Percentiles rank a stretch among this genome's conserved stretches.
phyloP scores from a whole-genome alignment of 139 green algal species.

The Tetradesmus lagerheimii region DNA sequence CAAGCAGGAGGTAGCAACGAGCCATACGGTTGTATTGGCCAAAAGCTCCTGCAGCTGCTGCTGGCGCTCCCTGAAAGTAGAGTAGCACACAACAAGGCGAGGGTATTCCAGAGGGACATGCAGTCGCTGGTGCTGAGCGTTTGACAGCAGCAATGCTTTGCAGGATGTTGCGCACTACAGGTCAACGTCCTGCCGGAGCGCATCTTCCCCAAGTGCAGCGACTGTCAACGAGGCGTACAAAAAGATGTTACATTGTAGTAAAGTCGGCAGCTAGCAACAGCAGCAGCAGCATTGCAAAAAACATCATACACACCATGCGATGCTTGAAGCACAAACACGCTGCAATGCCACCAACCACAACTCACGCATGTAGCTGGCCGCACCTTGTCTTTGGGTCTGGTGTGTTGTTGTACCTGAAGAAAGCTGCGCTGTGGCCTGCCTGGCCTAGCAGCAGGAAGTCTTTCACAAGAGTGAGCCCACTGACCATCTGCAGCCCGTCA shows the following conservation, averaged over 20 bases:
- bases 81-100: no score
- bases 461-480: slow-evolving; percentile 75
- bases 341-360: background rate
- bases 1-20: no score
- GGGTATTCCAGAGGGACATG: no score
- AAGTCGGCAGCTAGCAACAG: no score
- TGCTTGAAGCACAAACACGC: slow-evolving; percentile 7
- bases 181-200: no score
- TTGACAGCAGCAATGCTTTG: background rate
- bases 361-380: background rate
- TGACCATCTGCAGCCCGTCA: slow-evolving; percentile 68
- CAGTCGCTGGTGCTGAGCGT: no score
- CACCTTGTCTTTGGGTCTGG: background rate
- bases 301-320: background rate
- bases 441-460: slow-evolving; percentile 90
- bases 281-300: background rate
- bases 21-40: no score
- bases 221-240: no score
- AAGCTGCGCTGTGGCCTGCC: slow-evolving; percentile 75
- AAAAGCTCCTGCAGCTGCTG: slow-evolving; percentile 1
- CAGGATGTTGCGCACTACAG: background rate
- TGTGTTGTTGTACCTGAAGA: slow-evolving; percentile 75
- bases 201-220: no score
- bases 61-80: background rate
- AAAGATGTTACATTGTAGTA: no score